These are phyloP conservation scores for Suhomyces vadensis DNA, from an alignment of 805 yeast species.

Conservation along the genomic window DNA sequence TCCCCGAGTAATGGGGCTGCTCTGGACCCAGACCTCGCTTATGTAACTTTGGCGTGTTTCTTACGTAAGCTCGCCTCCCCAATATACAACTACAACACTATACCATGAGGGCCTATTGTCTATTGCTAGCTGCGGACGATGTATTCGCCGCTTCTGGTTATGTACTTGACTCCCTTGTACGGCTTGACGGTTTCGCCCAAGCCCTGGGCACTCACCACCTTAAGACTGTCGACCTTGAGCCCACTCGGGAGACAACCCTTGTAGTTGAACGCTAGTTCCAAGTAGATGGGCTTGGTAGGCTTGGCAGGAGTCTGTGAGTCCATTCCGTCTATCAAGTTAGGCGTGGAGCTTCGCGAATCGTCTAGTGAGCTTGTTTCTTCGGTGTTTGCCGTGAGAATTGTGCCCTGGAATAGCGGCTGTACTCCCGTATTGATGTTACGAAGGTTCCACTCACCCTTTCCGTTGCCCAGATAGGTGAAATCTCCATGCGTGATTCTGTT, in stretches of 20 bases:
- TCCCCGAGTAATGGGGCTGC: too few species aligned
- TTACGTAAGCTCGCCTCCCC: too few species aligned
- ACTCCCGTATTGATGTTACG: constrained; percentile 59
- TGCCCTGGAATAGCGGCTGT: constrained; percentile 66
- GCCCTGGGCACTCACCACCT: constrained; percentile 58
- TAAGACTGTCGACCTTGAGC: constrained; percentile 62
- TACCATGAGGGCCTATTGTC: too few species aligned
- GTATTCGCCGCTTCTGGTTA: constrained; percentile 62
- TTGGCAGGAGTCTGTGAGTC: constrained; percentile 7
- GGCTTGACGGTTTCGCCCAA: constrained; percentile 66
- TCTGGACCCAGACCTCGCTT: too few species aligned
- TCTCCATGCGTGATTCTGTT: constrained; percentile 78
- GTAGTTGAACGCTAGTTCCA: constrained; percentile 54
- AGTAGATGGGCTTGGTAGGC: constrained; percentile 32
- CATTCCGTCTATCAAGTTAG: constrained; percentile 5
- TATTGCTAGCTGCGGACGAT: constrained; percentile 44
- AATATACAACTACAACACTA: too few species aligned
- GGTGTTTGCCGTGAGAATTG: constrained; percentile 28
- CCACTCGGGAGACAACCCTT: constrained; percentile 79
- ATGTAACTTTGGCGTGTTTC: too few species aligned
- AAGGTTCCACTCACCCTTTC: constrained; percentile 68
- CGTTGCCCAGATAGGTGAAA: constrained; percentile 53
- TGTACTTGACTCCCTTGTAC: constrained; percentile 87
- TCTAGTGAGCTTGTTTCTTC: constrained; percentile 9
- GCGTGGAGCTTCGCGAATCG: constrained; percentile 16